Conservation (phyloP, 202 grass and related monocot species). For the Schoenoplectus triqueter region DNA sequence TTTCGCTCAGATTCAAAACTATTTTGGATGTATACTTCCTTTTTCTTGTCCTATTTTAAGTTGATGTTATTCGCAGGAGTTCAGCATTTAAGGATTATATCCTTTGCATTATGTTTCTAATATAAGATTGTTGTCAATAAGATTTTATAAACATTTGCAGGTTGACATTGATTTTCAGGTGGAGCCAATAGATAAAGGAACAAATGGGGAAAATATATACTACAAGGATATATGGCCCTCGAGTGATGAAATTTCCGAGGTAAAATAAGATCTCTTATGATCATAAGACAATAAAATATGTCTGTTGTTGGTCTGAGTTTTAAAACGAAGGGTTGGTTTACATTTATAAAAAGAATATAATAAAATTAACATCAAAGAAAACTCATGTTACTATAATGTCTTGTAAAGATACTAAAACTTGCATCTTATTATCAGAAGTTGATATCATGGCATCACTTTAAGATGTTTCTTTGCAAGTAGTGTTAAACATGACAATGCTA, state of each 20-base stretch:
- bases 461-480: neutral
- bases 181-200: slow-evolving; percentile 44
- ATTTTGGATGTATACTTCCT: neutral
- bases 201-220: slow-evolving; percentile 42
- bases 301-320: neutral
- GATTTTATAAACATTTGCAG: slow-evolving; percentile 31
- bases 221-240: slow-evolving; percentile 53
- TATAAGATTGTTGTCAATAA: neutral
- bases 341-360: neutral
- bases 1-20: neutral
- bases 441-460: neutral
- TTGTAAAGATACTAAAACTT: neutral
- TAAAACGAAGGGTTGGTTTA: slow-evolving; percentile 13
- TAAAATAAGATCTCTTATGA: neutral
- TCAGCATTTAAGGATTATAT: neutral
- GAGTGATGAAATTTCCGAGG: slow-evolving; percentile 52
- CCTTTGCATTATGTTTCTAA: neutral
- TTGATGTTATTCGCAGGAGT: neutral
- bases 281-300: neutral
- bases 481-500: neutral
- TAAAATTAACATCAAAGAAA: neutral
- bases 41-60: neutral
- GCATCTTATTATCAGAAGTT: neutral
- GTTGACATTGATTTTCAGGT: slow-evolving; percentile 54
- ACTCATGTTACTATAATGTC: neutral